Evolutionary conservation across 371 early-diverging fungal genomes (phyloP).

Genomic region (Fennellomyces sp.): DNA sequence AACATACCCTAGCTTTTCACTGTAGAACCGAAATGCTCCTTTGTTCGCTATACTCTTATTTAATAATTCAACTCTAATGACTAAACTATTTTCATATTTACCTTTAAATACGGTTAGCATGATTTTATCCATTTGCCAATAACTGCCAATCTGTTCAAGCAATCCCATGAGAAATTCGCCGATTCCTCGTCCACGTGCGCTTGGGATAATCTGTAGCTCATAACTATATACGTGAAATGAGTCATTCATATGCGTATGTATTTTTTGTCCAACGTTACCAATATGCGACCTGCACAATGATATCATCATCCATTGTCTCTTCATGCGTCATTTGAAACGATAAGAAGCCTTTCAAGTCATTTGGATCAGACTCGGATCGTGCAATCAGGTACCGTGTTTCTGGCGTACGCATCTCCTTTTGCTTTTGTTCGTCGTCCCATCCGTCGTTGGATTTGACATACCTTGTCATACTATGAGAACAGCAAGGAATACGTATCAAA

Average conservation of each 20-base stretch:
- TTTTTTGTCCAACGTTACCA: conserved; percentile 40
- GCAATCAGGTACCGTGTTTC: conserved; percentile 18
- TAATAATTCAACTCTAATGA: neutral
- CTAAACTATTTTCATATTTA: conserved; percentile 19
- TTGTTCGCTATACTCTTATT: conserved; percentile 36
- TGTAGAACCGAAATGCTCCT: conserved; percentile 59
- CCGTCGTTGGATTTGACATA: conserved; percentile 59
- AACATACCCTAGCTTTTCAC: conserved; percentile 53
- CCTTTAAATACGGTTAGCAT: conserved; percentile 73
- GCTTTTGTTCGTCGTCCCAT: conserved; percentile 34
- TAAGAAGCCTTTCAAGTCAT: conserved; percentile 47
- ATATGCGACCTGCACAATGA: conserved; percentile 57
- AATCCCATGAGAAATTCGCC: conserved; percentile 57
- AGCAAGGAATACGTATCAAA: neutral
- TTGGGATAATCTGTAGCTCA: conserved; percentile 54
- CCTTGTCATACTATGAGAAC: conserved; percentile 7
- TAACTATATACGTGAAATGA: conserved; percentile 19
- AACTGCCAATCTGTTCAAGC: conserved; percentile 45
- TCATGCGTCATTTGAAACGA: conserved; percentile 63
- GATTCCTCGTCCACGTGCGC: conserved; percentile 49
- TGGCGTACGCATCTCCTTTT: conserved; percentile 13
- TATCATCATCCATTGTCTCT: conserved; percentile 63
- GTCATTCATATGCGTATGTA: neutral
- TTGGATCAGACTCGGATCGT: conserved; percentile 35
- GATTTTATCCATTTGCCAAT: conserved; percentile 62